These are phyloP conservation scores for Pyricularia pennisetigena DNA, from an alignment of 2,329 filamentous ascomycete genomes.

Conservation along the genomic window DNA sequence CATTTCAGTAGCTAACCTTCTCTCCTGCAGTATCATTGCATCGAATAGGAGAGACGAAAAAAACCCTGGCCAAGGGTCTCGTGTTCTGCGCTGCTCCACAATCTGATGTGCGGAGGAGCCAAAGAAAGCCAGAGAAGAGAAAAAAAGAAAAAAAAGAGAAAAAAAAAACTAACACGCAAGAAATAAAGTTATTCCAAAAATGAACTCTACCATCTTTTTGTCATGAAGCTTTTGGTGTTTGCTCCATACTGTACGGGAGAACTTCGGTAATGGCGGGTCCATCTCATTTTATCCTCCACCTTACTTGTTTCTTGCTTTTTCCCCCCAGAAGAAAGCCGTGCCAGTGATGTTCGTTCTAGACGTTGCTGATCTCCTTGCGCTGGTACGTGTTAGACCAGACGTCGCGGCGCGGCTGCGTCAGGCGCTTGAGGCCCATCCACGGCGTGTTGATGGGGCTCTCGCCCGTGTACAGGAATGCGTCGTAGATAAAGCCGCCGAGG, in stretches of 20 bases:
- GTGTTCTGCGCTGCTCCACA: not conserved
- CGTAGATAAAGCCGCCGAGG: conserved; percentile 58
- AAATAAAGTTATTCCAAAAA: too few relatives aligned
- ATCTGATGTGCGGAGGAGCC: not conserved
- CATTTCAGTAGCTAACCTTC: not conserved
- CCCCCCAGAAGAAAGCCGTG: not conserved
- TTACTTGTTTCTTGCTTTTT: not conserved
- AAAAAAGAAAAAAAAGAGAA: not conserved
- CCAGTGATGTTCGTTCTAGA: not conserved
- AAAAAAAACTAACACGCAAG: too few relatives aligned
- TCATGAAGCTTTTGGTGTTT: not conserved
- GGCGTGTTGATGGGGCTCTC: conserved; percentile 62
- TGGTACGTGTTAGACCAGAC: conserved; percentile 22
- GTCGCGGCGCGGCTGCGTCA: conserved; percentile 25
- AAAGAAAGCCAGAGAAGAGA: not conserved
- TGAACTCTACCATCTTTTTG: not conserved
- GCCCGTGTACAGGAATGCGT: conserved; percentile 59
- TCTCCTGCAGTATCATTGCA: not conserved
- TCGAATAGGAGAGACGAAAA: not conserved
- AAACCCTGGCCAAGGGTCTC: not conserved
- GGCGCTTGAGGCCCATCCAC: conserved; percentile 49
- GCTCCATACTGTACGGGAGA: not conserved
- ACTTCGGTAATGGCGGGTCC: not conserved
- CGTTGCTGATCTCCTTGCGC: not conserved
- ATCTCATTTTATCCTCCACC: not conserved